Evolutionary conservation across 768 basidiomycete species (phyloP).

Genomic region (Suillus americanus): DNA sequence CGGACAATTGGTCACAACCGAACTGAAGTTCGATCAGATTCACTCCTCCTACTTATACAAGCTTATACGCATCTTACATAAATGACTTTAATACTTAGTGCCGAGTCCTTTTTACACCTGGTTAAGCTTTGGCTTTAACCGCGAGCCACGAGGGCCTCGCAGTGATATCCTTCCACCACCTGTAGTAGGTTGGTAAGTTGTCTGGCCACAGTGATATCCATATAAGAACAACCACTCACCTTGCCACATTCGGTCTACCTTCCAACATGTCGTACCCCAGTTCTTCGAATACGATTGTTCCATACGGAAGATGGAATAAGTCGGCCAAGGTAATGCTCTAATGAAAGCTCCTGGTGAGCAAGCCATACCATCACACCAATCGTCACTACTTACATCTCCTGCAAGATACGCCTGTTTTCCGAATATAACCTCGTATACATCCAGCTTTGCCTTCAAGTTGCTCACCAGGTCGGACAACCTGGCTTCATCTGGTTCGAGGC

Average conservation of each 20-base stretch:
- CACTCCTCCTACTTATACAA: too few relatives aligned
- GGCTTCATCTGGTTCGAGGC: conserved; percentile 24
- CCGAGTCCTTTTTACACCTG: not conserved
- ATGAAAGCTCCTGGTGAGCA: not conserved
- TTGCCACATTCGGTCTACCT: conserved; percentile 25
- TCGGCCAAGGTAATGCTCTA: conserved; percentile 47
- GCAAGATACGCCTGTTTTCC: conserved; percentile 53
- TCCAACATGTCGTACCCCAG: conserved; percentile 21
- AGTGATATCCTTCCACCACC: conserved; percentile 55
- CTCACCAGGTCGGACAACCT: conserved; percentile 22
- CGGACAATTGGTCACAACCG: not conserved
- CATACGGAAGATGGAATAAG: conserved; percentile 45
- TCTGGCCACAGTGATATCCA: too few relatives aligned
- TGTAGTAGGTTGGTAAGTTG: conserved; percentile 12
- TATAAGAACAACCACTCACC: conserved; percentile 13
- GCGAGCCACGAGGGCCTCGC: conserved; percentile 48
- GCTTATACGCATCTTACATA: not conserved
- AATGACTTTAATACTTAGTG: not conserved
- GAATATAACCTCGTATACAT: conserved; percentile 54
- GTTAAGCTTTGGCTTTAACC: conserved; percentile 38
- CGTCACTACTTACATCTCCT: conserved; percentile 44
- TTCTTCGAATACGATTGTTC: conserved; percentile 25
- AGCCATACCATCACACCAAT: not conserved
- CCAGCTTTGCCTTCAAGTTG: conserved; percentile 39
- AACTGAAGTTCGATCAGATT: too few relatives aligned